Percentiles rank a stretch among this genome's conserved stretches.
Evolutionary conservation across 495 filamentous ascomycete species (phyloP).

Genomic region (Neurospora tetrasperma): DNA sequence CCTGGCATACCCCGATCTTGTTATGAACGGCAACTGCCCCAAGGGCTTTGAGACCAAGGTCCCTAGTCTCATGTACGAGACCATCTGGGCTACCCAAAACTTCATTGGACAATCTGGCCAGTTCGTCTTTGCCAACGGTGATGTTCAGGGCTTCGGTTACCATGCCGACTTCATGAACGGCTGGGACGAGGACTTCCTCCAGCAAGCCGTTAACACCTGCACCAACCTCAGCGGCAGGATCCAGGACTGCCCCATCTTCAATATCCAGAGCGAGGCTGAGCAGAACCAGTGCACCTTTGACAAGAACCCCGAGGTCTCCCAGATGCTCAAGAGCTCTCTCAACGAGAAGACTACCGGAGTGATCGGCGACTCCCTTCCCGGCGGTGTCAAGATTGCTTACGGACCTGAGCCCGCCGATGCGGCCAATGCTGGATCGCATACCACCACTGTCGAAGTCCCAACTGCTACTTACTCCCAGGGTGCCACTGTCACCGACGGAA

Average conservation of each 20-base stretch:
- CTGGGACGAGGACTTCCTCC: slow-evolving; percentile 57
- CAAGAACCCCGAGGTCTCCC: not conserved
- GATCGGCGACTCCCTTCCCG: slow-evolving; percentile 27
- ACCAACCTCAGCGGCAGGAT: slow-evolving; percentile 39
- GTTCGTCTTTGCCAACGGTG: slow-evolving; percentile 77
- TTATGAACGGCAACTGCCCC: slow-evolving; percentile 71
- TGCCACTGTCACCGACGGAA: slow-evolving; percentile 4
- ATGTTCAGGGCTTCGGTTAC: slow-evolving; percentile 70
- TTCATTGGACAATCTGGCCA: slow-evolving; percentile 58
- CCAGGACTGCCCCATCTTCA: slow-evolving; percentile 46
- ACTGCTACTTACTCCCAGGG: slow-evolving; percentile 15
- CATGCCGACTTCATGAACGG: slow-evolving; percentile 81
- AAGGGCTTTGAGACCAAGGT: slow-evolving; percentile 57
- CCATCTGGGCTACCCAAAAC: slow-evolving; percentile 67
- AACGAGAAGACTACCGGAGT: slow-evolving; percentile 24
- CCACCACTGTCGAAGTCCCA: slow-evolving; percentile 10
- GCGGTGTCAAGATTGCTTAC: slow-evolving; percentile 25
- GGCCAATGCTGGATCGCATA: slow-evolving; percentile 6
- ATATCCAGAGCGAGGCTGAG: slow-evolving; percentile 27
- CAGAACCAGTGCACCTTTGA: slow-evolving; percentile 29
- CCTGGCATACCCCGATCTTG: slow-evolving; percentile 64
- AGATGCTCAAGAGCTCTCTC: slow-evolving; percentile 17
- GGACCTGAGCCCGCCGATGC: slow-evolving; percentile 26
- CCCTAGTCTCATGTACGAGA: slow-evolving; percentile 75
- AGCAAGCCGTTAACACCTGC: slow-evolving; percentile 50